Percentiles rank a stretch among this genome's conserved stretches.
phyloP scores from a whole-genome alignment of 208 protist genomes.

The Angomonas ambiguus region DNA sequence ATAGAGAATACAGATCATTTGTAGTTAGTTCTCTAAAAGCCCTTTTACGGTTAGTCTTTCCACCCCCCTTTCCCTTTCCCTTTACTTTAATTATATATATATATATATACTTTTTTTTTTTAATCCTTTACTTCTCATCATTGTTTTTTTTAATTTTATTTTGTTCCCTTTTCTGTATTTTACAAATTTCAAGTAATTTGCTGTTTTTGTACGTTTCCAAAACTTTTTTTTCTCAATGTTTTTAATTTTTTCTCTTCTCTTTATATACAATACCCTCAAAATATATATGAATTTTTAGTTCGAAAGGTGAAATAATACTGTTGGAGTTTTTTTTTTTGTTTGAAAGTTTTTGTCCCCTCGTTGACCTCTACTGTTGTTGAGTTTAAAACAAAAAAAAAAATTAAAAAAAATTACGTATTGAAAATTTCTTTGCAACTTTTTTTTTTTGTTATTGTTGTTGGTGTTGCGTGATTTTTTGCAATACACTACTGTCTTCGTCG shows the following conservation, averaged over 20 bases:
- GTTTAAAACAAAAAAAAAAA: constrained; percentile 2
- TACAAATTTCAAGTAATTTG: constrained; percentile 16
- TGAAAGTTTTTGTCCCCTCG: constrained; percentile 16
- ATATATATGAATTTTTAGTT: background rate
- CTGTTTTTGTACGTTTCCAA: constrained; percentile 3
- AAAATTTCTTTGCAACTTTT: no score
- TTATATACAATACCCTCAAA: background rate
- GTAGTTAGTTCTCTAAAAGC: no score
- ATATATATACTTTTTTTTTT: constrained; percentile 8
- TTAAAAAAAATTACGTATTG: background rate
- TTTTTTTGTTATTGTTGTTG: no score
- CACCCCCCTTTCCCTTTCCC: constrained; percentile 5
- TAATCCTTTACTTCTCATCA: background rate
- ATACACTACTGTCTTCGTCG: background rate
- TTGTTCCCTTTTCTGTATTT: constrained; percentile 6
- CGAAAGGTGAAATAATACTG: constrained; percentile 14
- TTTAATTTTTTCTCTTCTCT: constrained; percentile 14
- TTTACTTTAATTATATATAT: constrained; percentile 11
- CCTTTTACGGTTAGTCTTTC: no score
- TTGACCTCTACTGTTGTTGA: constrained; percentile 7
- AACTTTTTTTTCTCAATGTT: constrained; percentile 15
- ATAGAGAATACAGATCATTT: no score
- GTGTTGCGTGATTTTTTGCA: no score
- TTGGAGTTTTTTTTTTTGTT: constrained; percentile 21
- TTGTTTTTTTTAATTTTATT: constrained; percentile 15